phyloP scores from a whole-genome alignment of 108 stramenopile genomes.

The Seminavis robusta region DNA sequence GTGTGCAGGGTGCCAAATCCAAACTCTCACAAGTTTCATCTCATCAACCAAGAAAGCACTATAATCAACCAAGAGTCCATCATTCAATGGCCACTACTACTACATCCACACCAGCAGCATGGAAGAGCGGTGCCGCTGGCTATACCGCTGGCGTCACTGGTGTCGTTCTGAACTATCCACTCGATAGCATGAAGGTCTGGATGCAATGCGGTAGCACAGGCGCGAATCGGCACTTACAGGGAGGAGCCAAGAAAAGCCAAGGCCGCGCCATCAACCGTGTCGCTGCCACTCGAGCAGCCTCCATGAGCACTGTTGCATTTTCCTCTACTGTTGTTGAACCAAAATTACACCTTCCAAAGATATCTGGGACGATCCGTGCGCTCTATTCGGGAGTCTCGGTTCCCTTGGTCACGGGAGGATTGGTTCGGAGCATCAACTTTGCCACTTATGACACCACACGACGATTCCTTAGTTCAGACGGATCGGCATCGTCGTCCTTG shows the following conservation, averaged over 20 bases:
- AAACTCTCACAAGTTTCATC: too few species aligned
- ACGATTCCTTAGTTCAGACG: constrained; percentile 39
- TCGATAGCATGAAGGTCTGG: constrained; percentile 69
- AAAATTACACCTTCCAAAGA: constrained; percentile 2
- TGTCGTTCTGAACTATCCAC: constrained; percentile 55
- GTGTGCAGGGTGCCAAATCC: too few species aligned
- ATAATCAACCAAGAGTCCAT: too few species aligned
- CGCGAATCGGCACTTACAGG: constrained; percentile 7
- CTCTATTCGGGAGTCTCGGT: constrained; percentile 64
- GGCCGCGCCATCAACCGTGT: not conserved
- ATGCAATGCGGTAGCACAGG: constrained; percentile 44
- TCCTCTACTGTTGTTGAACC: not conserved
- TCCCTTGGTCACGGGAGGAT: constrained; percentile 62
- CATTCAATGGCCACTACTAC: too few species aligned
- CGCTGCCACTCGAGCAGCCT: constrained; percentile 2
- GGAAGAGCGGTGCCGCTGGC: constrained; percentile 48
- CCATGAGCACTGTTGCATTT: constrained; percentile 7
- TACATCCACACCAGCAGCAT: too few species aligned
- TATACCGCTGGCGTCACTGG: constrained; percentile 61
- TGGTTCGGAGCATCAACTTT: constrained; percentile 72
- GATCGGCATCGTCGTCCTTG: constrained; percentile 25
- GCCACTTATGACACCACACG: constrained; percentile 65
- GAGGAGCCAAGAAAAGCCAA: constrained; percentile 1
- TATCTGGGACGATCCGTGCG: constrained; percentile 36
- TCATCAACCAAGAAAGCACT: too few species aligned